Percentiles rank a stretch among this genome's conserved stretches.
These are phyloP conservation scores for Elongisporangium prolatum DNA, from an alignment of 352 stramenopile genomes.

Conservation along the genomic window DNA sequence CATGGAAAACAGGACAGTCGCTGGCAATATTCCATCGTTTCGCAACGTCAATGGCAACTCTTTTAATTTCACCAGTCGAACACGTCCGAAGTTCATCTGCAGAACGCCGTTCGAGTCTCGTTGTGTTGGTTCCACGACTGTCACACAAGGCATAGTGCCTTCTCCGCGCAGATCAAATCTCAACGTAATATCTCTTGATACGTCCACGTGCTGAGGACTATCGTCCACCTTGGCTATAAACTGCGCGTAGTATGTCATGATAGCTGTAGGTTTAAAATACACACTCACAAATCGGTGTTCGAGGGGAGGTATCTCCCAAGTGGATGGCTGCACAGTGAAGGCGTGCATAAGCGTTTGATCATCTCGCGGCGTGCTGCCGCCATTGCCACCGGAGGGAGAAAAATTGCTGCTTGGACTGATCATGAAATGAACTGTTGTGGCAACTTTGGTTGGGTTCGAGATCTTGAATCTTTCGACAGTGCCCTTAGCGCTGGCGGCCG, in stretches of 20 bases:
- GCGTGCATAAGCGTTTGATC: slow-evolving; percentile 11
- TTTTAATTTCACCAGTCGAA: slow-evolving; percentile 71
- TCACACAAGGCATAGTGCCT: slow-evolving; percentile 91
- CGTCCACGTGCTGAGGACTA: slow-evolving; percentile 25
- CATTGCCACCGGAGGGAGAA: slow-evolving; percentile 4
- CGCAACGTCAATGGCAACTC: slow-evolving; percentile 63
- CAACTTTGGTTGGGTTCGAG: slow-evolving; percentile 94
- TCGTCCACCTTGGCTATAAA: slow-evolving; percentile 88
- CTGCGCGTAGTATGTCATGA: slow-evolving; percentile 70
- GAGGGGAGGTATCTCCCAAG: slow-evolving; percentile 92
- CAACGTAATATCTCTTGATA: slow-evolving; percentile 33
- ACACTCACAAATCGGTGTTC: slow-evolving; percentile 93
- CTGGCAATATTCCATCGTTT: slow-evolving; percentile 91
- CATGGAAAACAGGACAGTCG: slow-evolving; percentile 90
- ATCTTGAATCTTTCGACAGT: slow-evolving; percentile 93
- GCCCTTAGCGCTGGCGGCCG: slow-evolving; percentile 59
- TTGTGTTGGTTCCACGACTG: slow-evolving; percentile 74
- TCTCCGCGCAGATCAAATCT: slow-evolving; percentile 89
- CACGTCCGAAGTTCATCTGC: slow-evolving; percentile 77
- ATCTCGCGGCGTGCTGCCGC: not conserved
- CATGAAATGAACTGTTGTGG: slow-evolving; percentile 82
- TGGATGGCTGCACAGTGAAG: slow-evolving; percentile 88
- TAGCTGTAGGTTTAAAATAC: slow-evolving; percentile 90
- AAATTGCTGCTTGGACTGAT: slow-evolving; percentile 31
- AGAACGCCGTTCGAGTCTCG: slow-evolving; percentile 60